Conservation (phyloP, 129 eudicot genomes). For the Calendula officinalis region DNA sequence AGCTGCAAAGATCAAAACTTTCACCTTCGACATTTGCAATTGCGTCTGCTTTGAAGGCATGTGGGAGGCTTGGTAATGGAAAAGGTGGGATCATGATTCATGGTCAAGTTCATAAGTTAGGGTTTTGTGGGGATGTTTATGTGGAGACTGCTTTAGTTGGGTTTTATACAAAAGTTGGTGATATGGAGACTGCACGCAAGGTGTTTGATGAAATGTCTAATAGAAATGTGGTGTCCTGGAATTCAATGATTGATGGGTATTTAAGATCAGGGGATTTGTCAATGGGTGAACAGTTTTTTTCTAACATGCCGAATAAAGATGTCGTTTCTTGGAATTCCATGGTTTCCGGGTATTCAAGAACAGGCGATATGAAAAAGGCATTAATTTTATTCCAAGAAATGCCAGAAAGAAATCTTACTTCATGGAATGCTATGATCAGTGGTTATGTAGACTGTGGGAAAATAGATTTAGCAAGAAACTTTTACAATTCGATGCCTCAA, state of each 20-base stretch:
- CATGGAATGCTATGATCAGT: conserved; percentile 39
- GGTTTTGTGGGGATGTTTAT: conserved; percentile 43
- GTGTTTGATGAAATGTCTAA: conserved; percentile 50
- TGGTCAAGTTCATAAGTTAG: conserved; percentile 39
- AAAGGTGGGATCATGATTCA: conserved; percentile 35
- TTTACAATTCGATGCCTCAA: conserved; percentile 33
- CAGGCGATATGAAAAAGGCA: conserved; percentile 33
- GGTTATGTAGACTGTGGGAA: conserved; percentile 36
- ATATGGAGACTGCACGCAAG: conserved; percentile 36
- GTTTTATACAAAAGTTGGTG: conserved; percentile 37
- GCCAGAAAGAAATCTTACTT: conserved; percentile 38
- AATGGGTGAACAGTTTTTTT: conserved; percentile 32
- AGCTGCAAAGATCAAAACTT: conserved; percentile 23
- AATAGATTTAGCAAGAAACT: conserved; percentile 19
- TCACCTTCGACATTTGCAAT: conserved; percentile 29
- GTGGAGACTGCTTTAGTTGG: conserved; percentile 50
- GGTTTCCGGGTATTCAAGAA: conserved; percentile 43
- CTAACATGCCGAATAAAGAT: conserved; percentile 34
- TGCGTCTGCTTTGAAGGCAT: conserved; percentile 38
- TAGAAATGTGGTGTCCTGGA: conserved; percentile 59
- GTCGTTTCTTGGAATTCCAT: conserved; percentile 57
- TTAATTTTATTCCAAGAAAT: conserved; percentile 28
- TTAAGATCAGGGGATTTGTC: conserved; percentile 31
- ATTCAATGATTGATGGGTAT: conserved; percentile 50
- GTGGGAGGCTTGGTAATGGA: conserved; percentile 21